phyloP scores from a whole-genome alignment of 345 rosid species.

The Syzygium jambos region DNA sequence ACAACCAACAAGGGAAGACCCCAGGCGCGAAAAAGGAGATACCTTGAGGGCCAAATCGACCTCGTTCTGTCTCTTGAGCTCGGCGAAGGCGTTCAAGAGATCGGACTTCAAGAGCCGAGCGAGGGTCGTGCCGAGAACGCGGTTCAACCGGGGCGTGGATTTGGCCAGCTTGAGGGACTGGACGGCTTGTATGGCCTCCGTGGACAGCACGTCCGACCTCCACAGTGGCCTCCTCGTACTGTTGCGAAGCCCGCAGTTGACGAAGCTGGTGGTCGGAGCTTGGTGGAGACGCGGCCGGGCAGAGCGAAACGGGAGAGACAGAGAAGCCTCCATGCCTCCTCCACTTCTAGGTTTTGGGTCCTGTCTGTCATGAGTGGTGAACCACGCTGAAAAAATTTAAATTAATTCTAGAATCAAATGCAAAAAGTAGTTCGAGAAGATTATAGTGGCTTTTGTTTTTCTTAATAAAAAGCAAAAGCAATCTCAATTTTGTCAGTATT shows the following conservation, averaged over 20 bases:
- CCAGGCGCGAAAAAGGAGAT: background rate
- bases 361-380: background rate
- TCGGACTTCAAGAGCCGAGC: conserved; percentile 51
- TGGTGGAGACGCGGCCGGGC: background rate
- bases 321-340: background rate
- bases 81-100: conserved; percentile 34
- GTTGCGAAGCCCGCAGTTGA: conserved; percentile 40
- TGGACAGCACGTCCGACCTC: conserved; percentile 41
- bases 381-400: background rate
- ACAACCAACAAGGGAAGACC: background rate
- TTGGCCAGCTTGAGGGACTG: conserved; percentile 53
- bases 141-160: conserved; percentile 20
- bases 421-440: background rate
- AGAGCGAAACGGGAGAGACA: background rate
- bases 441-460: too few species aligned
- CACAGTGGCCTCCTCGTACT: conserved; percentile 19
- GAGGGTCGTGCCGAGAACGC: conserved; percentile 20
- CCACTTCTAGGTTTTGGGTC: background rate
- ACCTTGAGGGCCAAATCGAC: conserved; percentile 42
- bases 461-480: too few species aligned
- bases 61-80: conserved; percentile 41
- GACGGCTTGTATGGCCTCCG: conserved; percentile 51
- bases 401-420: background rate
- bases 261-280: background rate
- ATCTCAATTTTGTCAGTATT: too few species aligned